Conservation (phyloP, 108 stramenopile species). For the Aurantiochytrium sp. region DNA sequence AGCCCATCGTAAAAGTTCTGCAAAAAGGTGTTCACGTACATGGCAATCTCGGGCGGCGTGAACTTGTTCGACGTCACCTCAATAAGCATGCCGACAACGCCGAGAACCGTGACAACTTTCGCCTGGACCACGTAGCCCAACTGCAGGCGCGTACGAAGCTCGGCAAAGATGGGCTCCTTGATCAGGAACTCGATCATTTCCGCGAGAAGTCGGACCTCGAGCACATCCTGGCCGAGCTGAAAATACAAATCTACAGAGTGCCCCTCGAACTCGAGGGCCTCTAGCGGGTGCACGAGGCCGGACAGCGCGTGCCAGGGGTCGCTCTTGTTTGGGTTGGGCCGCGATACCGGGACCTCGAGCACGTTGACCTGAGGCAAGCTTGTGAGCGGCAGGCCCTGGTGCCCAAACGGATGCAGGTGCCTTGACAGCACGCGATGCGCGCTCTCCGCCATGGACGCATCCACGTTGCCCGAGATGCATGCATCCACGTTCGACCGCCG, state of each 20-base stretch:
- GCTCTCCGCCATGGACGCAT: background rate
- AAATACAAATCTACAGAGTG: constrained; percentile 9
- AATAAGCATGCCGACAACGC: background rate
- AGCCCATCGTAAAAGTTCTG: background rate
- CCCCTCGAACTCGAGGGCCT: background rate
- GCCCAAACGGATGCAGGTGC: background rate
- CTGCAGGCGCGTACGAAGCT: background rate
- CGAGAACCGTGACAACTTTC: background rate
- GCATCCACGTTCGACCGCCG: background rate
- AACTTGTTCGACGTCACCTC: constrained; percentile 4
- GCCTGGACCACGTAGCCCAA: background rate
- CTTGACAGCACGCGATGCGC: background rate
- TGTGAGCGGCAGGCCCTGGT: background rate
- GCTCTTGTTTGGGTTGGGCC: background rate
- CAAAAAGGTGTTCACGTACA: background rate
- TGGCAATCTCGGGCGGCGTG: constrained; percentile 1
- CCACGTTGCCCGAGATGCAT: background rate
- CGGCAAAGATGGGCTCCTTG: constrained; percentile 1
- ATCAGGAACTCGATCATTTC: constrained; percentile 5
- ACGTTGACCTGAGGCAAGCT: background rate
- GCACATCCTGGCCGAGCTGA: background rate
- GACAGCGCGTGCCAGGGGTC: background rate
- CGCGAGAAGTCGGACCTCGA: background rate
- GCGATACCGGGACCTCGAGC: background rate
- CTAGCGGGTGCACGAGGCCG: background rate